Conservation (phyloP, 805 yeast species). For the Cyberlindnera mrakii region DNA sequence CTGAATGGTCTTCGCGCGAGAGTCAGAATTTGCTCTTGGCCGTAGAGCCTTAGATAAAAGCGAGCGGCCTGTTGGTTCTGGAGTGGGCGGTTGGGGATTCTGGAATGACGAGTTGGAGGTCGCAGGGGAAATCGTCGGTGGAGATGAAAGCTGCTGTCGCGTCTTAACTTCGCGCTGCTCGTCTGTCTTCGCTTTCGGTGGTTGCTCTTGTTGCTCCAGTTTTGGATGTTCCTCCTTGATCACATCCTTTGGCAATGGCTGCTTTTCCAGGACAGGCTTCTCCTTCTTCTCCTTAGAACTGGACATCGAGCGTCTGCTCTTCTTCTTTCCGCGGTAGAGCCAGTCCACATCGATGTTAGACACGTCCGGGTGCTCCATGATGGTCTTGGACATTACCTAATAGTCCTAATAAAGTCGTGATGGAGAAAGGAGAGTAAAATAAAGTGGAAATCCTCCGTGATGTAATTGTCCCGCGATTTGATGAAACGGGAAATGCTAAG, state of each 20-base stretch:
- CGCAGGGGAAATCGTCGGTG: background rate
- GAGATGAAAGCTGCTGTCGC: background rate
- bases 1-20: slow-evolving; percentile 6
- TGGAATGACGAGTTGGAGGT: background rate
- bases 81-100: background rate
- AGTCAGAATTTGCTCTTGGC: slow-evolving; percentile 22
- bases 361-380: slow-evolving; percentile 10
- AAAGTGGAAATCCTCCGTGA: background rate
- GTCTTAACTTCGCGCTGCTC: slow-evolving; percentile 5
- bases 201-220: background rate
- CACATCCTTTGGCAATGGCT: background rate
- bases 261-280: slow-evolving; percentile 1
- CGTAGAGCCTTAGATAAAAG: slow-evolving; percentile 20
- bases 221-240: background rate
- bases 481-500: slow-evolving; percentile 37
- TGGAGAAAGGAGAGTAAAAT: slow-evolving; percentile 2
- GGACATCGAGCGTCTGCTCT: slow-evolving; percentile 26
- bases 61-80: slow-evolving; percentile 11
- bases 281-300: slow-evolving; percentile 13
- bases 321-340: slow-evolving; percentile 74
- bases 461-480: too few relatives aligned
- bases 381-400: background rate
- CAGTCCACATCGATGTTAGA: slow-evolving; percentile 65
- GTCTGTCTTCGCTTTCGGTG: background rate
- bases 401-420: too few relatives aligned